Evolutionary conservation across 2,329 filamentous ascomycete species (phyloP).

Genomic region (Fusarium euwallaceae): DNA sequence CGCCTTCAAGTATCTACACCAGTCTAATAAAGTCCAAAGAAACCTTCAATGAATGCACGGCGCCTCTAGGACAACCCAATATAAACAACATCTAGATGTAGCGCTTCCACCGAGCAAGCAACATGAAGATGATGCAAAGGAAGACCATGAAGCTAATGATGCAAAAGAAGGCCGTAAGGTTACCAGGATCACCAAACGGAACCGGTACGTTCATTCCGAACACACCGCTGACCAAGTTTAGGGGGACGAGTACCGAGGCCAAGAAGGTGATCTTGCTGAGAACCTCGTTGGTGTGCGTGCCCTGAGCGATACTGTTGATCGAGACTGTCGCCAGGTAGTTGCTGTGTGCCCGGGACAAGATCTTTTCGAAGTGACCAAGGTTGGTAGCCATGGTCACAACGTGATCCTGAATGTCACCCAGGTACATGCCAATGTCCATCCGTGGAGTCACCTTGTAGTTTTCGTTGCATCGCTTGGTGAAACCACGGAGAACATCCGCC

Average conservation of each 20-base stretch:
- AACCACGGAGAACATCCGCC: slow-evolving; percentile 97
- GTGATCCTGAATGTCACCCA: slow-evolving; percentile 98
- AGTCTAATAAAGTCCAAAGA: slow-evolving; percentile 33
- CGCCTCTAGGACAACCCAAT: background rate
- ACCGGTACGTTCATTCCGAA: slow-evolving; percentile 91
- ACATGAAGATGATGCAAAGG: slow-evolving; percentile 63
- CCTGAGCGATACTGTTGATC: slow-evolving; percentile 90
- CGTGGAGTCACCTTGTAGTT: slow-evolving; percentile 95
- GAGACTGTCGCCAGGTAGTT: slow-evolving; percentile 97
- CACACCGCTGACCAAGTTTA: slow-evolving; percentile 90
- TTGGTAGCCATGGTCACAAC: slow-evolving; percentile 99
- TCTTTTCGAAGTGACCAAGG: slow-evolving; percentile 95
- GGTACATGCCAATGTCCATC: slow-evolving; percentile 95
- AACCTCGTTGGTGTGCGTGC: slow-evolving; percentile 88
- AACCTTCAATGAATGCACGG: slow-evolving; percentile 19
- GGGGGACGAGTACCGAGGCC: slow-evolving; percentile 93
- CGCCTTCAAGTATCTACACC: slow-evolving; percentile 20
- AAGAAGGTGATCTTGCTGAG: slow-evolving; percentile 96
- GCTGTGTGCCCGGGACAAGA: slow-evolving; percentile 91
- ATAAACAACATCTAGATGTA: slow-evolving; percentile 57
- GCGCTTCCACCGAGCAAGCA: slow-evolving; percentile 59
- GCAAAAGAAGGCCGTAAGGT: slow-evolving; percentile 56
- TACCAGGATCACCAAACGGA: slow-evolving; percentile 70
- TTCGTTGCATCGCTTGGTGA: slow-evolving; percentile 98
- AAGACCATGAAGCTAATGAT: slow-evolving; percentile 60